These are phyloP conservation scores for Lichenothelia convexa DNA, from an alignment of 495 filamentous ascomycete genomes.

Conservation along the genomic window DNA sequence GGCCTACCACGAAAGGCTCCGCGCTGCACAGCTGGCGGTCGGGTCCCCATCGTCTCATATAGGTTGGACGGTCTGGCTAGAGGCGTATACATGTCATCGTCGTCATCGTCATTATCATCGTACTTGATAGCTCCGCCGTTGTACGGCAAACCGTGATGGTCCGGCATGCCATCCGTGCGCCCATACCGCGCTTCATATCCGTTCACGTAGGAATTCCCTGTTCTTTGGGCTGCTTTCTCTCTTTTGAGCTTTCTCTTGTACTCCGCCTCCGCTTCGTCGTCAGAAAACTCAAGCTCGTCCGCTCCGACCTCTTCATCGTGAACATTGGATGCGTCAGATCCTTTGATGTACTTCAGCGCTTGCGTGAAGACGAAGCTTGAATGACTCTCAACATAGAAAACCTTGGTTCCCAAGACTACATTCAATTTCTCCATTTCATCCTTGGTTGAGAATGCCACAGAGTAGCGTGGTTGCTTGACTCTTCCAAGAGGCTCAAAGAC, in stretches of 20 bases:
- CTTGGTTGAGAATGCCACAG: conserved; percentile 46
- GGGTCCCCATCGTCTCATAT: conserved; percentile 8
- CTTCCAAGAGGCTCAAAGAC: conserved; percentile 66
- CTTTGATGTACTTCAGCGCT: conserved; percentile 53
- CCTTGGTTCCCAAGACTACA: conserved; percentile 39
- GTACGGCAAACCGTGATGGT: not conserved
- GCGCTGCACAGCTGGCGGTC: conserved; percentile 9
- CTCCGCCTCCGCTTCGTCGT: conserved; percentile 83
- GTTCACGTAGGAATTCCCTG: conserved; percentile 18
- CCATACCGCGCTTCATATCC: conserved; percentile 16
- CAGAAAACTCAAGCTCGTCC: conserved; percentile 83
- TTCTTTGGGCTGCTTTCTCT: conserved; percentile 14
- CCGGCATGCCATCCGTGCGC: conserved; percentile 15
- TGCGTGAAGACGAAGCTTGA: conserved; percentile 72
- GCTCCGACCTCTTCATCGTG: conserved; percentile 81
- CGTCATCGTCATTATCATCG: conserved; percentile 13
- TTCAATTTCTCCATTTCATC: conserved; percentile 47
- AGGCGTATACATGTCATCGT: conserved; percentile 14
- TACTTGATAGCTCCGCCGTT: conserved; percentile 2
- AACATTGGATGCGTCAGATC: conserved; percentile 81
- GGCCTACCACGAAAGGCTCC: conserved; percentile 1
- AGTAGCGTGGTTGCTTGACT: conserved; percentile 68
- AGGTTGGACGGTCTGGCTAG: conserved; percentile 14
- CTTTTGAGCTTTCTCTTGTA: conserved; percentile 38
- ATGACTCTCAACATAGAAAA: conserved; percentile 63